These are phyloP conservation scores for Eutrema yunnanense DNA, from an alignment of 345 rosid species.

Conservation along the genomic window DNA sequence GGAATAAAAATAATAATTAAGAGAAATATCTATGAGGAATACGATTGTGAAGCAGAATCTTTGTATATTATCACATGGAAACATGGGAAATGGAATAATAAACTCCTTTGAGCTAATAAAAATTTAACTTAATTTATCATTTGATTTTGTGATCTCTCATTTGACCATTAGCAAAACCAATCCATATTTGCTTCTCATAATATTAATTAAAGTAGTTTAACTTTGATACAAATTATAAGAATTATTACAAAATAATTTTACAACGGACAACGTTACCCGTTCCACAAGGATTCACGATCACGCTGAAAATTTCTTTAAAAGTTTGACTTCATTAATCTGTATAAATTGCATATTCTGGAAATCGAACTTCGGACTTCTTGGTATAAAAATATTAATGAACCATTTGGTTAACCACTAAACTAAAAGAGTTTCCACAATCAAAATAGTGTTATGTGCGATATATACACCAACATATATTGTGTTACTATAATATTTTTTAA, in stretches of 20 bases:
- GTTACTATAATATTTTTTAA: neutral
- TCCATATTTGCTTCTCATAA: neutral
- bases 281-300: no score
- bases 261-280: no score
- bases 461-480: neutral
- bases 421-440: no score
- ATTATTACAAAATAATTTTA: no score
- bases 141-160: constrained; percentile 32
- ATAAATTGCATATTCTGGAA: no score
- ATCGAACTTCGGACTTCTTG: no score
- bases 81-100: constrained; percentile 31
- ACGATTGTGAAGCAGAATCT: constrained; percentile 8
- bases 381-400: no score
- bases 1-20: neutral
- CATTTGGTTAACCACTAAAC: no score
- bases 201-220: neutral
- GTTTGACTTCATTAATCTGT: no score
- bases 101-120: neutral
- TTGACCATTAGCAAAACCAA: constrained; percentile 25
- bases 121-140: neutral
- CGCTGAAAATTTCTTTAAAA: no score
- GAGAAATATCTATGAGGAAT: neutral
- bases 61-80: constrained; percentile 43
- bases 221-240: no score
- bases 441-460: neutral